Base-by-base conservation (phyloP, 106 monocot species). In the Dendrobium huoshanense region DNA sequence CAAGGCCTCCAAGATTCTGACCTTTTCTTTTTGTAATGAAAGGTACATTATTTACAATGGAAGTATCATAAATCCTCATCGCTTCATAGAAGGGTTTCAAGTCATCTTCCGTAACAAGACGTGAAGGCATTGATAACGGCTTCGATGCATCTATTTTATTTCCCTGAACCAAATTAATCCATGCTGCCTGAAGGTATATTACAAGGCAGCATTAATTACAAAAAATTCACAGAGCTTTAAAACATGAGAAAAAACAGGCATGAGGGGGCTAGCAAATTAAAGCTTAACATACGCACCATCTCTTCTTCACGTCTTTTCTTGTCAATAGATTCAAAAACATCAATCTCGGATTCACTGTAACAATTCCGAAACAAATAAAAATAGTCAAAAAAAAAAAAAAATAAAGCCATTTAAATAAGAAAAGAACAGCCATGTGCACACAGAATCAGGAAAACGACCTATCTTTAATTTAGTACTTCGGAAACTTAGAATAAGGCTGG, bases 341-440 rank as follows among this genome's bases (percentile, higher is more conserved):
- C 99, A 67, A 99, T 93, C 82, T 99, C 99, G 77, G 89, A 76
- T 91, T 99, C 99, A 86, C 99, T 99, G 86, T 73, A 83, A 84
- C 19, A 47, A 51, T 65, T 19, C 43, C 42, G 48, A 19, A 73
- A 40, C 15, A 37, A 51, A 81, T 31, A 10, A 20, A 20, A 55
- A 48, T 43, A 33, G 29, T 37, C 59, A 48, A 31, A 4, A 77
- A 31, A 81, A 2, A 72, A 33, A 77, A 22, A 20, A 9, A n/a
- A n/a, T n/a, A n/a, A 79, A 55, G 22, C 4, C 54, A 18, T 77
- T 9, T 29, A 44, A 68, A 48, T 72, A 31, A 33, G 20, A 17
- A 40, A 31, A 6, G 11, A 54, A 70, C 64, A 31, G 11, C 4
- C 1, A 55, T 4, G 13, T 1, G 77, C 0, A 78, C 8, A 42